Base-by-base conservation (phyloP, 139 green algal genomes). In the Coelastrella sp. region DNA sequence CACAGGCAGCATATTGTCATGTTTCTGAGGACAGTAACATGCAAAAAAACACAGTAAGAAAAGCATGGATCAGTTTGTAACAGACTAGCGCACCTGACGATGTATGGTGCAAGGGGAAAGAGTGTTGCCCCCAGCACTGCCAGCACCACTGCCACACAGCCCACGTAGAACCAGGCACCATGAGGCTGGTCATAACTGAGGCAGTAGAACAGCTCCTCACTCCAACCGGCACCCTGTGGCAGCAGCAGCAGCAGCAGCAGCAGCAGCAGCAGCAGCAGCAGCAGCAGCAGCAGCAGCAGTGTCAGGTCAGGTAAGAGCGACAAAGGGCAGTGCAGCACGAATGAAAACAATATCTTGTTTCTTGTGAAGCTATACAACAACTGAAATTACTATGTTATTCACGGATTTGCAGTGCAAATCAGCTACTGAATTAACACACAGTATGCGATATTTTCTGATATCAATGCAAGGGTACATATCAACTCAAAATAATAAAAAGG, bases 151-250 rank as follows among this genome's bases (percentile, higher is more conserved):
- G 88, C 76, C 4, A 35, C 70, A 22, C 70, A 68, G 58, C 88
- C 88, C 17, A 93, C 78, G 60, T 94, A 97, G 60, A 96, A 93
- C 91, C 91, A 97, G 22, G 24, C 9, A 9, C 58, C 63, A 10
- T 91, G 93, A 7, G 96, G 96, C 20, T 93, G 91, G 27, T 98
- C 96, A 83, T 96, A 97, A 7, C 66, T 90, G 94, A 95, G 98
- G 8, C 85, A 85, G 79, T 97, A 98, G 85, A 98, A 98, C 11
- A 84, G 75, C 6, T 92, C 92, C 24, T 80, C 84, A 82, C 27
- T 63, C 68, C 12, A 57, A 10, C 6, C n/a, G 0, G 24, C 84
- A 60, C 11, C 24, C 84, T 82, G 57, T 17, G 72, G 9, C 0
- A 61, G 65, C 17, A 63, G 25, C 8, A 17, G 60, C 14, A 20